Percentiles rank a stretch among this genome's conserved stretches.
phyloP scores from a whole-genome alignment of 495 filamentous ascomycete genomes.

The Penicillium malachiteum region DNA sequence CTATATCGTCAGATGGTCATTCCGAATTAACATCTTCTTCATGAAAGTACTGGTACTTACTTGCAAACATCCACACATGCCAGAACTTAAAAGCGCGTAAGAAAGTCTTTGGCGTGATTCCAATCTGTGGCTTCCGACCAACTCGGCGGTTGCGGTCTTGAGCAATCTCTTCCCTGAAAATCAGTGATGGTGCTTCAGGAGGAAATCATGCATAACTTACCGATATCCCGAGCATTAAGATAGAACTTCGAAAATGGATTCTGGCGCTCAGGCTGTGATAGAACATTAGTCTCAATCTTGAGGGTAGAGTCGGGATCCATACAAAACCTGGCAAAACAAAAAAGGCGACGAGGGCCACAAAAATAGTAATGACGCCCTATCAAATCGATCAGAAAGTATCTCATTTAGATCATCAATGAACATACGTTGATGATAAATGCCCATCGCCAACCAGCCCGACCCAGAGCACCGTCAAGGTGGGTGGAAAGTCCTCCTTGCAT shows the following conservation, averaged over 20 bases:
- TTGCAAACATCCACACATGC: slow-evolving; percentile 15
- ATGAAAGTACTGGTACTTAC: neutral
- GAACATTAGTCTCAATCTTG: neutral
- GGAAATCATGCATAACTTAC: neutral
- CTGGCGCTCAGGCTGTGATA: slow-evolving; percentile 6
- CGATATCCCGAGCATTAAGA: slow-evolving; percentile 9
- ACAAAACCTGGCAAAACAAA: slow-evolving; percentile 16
- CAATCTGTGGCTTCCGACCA: slow-evolving; percentile 11
- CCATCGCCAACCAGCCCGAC: slow-evolving; percentile 23
- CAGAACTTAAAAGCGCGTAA: slow-evolving; percentile 14
- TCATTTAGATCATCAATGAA: neutral
- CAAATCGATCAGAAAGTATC: neutral
- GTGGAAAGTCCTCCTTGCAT: slow-evolving; percentile 25
- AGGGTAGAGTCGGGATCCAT: neutral
- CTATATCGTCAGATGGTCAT: neutral
- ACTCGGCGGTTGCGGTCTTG: slow-evolving; percentile 9
- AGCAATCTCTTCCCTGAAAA: slow-evolving; percentile 5
- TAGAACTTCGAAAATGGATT: slow-evolving; percentile 13
- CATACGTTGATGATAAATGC: slow-evolving; percentile 24
- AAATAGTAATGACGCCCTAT: slow-evolving; percentile 19
- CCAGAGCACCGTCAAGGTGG: slow-evolving; percentile 15
- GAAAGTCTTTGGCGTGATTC: slow-evolving; percentile 12
- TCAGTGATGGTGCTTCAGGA: neutral
- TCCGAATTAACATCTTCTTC: too few relatives aligned
- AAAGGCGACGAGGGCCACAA: slow-evolving; percentile 15